phyloP scores from a whole-genome alignment of 306 rosid genomes.

The Comarum palustre region DNA sequence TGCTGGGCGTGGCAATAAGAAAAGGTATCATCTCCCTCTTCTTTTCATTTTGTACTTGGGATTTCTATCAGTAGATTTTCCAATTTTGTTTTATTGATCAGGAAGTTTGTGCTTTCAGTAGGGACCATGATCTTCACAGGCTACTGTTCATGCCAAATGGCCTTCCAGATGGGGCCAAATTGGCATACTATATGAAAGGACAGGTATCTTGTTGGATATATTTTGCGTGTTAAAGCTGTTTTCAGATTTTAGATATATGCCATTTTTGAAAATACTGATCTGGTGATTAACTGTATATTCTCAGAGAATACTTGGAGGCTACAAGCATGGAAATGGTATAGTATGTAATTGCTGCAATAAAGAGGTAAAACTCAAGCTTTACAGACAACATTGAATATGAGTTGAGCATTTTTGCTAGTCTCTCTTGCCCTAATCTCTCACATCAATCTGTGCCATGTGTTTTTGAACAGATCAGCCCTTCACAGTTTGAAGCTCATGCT shows the following conservation, averaged over 20 bases:
- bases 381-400: constrained; percentile 6
- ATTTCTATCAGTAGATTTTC: background rate
- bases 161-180: constrained; percentile 95
- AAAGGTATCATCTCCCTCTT: constrained; percentile 44
- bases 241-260: constrained; percentile 7
- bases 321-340: constrained; percentile 91
- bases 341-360: constrained; percentile 75
- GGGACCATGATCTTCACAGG: constrained; percentile 94
- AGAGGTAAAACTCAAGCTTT: constrained; percentile 57
- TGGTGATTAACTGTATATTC: background rate
- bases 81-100: background rate
- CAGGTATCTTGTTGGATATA: constrained; percentile 50
- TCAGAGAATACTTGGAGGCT: constrained; percentile 88
- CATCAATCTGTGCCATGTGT: constrained; percentile 13
- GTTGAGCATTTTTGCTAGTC: constrained; percentile 5
- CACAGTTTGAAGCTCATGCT: constrained; percentile 99
- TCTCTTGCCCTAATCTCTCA: constrained; percentile 16
- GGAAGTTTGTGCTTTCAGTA: constrained; percentile 31
- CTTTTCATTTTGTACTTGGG: background rate
- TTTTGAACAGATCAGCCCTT: constrained; percentile 81
- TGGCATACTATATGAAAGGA: constrained; percentile 92
- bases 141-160: constrained; percentile 94
- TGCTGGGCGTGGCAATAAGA: constrained; percentile 72
- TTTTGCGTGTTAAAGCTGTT: constrained; percentile 18
- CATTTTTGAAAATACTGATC: constrained; percentile 12